Percentiles rank a stretch among this genome's conserved stretches.
Evolutionary conservation across 306 rosid species (phyloP).

Genomic region (Castanea sativa): DNA sequence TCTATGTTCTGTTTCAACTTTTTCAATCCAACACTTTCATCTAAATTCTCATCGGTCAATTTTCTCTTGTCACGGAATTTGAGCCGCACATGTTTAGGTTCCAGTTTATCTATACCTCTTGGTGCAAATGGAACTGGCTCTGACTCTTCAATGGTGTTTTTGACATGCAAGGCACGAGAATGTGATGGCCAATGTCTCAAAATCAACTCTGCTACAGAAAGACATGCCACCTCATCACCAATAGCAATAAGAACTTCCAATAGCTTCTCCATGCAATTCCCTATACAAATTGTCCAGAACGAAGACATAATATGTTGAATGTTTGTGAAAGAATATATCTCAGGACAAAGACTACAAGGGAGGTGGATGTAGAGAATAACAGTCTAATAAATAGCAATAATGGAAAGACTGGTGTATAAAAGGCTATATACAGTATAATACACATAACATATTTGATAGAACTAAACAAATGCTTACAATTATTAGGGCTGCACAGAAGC

Average conservation of each 20-base stretch:
- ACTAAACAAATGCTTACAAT: conserved; percentile 58
- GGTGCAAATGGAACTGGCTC: conserved; percentile 86
- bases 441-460: not conserved
- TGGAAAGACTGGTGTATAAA: not conserved
- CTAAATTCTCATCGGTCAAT: conserved; percentile 48
- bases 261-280: conserved; percentile 99
- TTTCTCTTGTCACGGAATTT: conserved; percentile 85
- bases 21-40: conserved; percentile 55
- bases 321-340: conserved; percentile 21
- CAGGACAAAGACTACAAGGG: conserved; percentile 5
- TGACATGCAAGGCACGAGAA: conserved; percentile 87
- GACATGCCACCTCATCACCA: conserved; percentile 97
- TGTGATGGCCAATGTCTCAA: conserved; percentile 99
- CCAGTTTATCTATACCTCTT: conserved; percentile 93
- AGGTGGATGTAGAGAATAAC: conserved; percentile 13
- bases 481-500: conserved; percentile 91
- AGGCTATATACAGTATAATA: conserved; percentile 4
- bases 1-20: conserved; percentile 74
- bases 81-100: conserved; percentile 86
- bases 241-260: conserved; percentile 97
- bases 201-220: conserved; percentile 83
- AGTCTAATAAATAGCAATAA: not conserved
- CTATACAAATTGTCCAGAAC: conserved; percentile 36
- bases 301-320: conserved; percentile 12
- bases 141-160: conserved; percentile 72